These are phyloP conservation scores for Starmera quercuum DNA, from an alignment of 805 yeast genomes.

Conservation along the genomic window DNA sequence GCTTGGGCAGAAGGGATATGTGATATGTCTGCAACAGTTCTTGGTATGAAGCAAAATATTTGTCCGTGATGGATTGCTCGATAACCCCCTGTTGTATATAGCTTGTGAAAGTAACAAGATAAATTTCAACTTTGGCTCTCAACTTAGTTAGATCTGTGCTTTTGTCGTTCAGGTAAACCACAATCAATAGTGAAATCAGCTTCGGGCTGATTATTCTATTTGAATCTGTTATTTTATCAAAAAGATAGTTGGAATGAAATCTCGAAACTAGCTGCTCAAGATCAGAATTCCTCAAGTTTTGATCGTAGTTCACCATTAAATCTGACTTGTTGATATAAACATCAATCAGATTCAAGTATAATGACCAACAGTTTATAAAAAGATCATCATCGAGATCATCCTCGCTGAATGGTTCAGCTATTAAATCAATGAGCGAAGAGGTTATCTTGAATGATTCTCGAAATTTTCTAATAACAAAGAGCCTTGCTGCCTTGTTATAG, in stretches of 20 bases:
- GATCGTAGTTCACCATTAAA: not conserved
- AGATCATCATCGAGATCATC: constrained; percentile 8
- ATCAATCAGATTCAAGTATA: constrained; percentile 20
- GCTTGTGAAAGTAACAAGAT: constrained; percentile 6
- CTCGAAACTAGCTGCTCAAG: constrained; percentile 1
- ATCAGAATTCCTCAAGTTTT: constrained; percentile 1
- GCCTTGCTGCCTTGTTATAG: constrained; percentile 16
- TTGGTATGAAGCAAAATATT: constrained; percentile 3
- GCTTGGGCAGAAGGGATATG: constrained; percentile 11
- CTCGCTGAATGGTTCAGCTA: constrained; percentile 5
- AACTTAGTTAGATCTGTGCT: constrained; percentile 9
- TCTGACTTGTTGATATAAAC: constrained; percentile 11
- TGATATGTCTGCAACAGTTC: constrained; percentile 18
- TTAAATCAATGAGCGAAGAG: constrained; percentile 4
- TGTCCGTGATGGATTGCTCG: constrained; percentile 3
- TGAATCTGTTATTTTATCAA: constrained; percentile 7
- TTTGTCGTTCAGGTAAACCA: constrained; percentile 16
- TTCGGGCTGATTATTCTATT: constrained; percentile 12
- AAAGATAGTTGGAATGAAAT: constrained; percentile 9
- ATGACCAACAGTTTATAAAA: constrained; percentile 16
- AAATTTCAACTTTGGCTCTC: constrained; percentile 14
- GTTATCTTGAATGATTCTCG: constrained; percentile 9
- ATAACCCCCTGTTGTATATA: not conserved
- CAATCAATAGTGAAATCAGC: constrained; percentile 10
- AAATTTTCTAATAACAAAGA: constrained; percentile 19